Conservation (phyloP, 1,284 basidiomycete genomes). For the Meira miltonrushii region DNA sequence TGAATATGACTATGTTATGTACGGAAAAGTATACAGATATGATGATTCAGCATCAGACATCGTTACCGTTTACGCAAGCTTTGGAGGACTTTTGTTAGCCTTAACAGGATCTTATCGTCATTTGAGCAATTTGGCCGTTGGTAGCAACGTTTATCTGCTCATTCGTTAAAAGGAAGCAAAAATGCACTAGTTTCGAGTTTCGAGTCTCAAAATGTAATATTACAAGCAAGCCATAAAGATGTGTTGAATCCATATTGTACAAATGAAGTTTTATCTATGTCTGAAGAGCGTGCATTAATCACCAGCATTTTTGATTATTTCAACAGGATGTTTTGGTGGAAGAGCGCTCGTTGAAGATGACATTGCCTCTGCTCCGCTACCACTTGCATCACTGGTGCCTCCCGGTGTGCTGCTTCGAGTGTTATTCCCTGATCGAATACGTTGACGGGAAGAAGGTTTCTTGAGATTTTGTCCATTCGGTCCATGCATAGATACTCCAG, state of each 20-base stretch:
- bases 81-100: slow-evolving; percentile 93
- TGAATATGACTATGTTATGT: slow-evolving; percentile 99
- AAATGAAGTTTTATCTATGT: too few relatives aligned
- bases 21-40: slow-evolving; percentile 97
- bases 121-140: slow-evolving; percentile 83
- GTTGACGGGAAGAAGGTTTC: not conserved
- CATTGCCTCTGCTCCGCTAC: slow-evolving; percentile 9
- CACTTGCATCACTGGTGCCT: slow-evolving; percentile 3
- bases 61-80: slow-evolving; percentile 90
- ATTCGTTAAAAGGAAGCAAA: slow-evolving; percentile 59
- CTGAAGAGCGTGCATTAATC: too few relatives aligned
- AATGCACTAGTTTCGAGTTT: too few relatives aligned
- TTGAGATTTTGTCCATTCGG: slow-evolving; percentile 15
- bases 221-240: too few relatives aligned
- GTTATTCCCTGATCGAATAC: not conserved
- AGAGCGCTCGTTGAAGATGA: not conserved
- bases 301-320: too few relatives aligned
- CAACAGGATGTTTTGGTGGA: too few relatives aligned
- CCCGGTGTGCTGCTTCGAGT: slow-evolving; percentile 3
- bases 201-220: too few relatives aligned
- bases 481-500: slow-evolving; percentile 50
- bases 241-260: too few relatives aligned
- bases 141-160: slow-evolving; percentile 84
- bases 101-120: slow-evolving; percentile 88
- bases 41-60: slow-evolving; percentile 77